Conservation (phyloP, 306 rosid genomes). For the Carpinus fangiana region DNA sequence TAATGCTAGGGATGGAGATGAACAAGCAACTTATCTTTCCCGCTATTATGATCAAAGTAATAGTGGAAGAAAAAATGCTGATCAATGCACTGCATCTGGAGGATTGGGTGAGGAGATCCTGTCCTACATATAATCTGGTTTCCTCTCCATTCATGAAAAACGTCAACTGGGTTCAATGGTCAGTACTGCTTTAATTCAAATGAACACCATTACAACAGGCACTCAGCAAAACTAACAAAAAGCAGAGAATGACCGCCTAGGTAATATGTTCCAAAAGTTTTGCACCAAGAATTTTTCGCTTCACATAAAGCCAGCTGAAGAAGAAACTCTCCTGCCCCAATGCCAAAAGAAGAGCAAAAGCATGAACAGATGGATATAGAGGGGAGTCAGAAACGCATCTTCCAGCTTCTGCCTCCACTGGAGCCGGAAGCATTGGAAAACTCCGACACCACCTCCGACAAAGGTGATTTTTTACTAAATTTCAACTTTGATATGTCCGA, state of each 20-base stretch:
- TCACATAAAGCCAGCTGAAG: background rate
- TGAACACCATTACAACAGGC: background rate
- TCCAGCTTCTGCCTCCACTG: too few species aligned
- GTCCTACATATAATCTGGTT: too few species aligned
- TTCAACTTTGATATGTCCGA: too few species aligned
- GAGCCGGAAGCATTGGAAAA: too few species aligned
- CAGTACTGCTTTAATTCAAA: background rate
- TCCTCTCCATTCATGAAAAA: too few species aligned
- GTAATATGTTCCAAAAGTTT: background rate
- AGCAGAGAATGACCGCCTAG: background rate
- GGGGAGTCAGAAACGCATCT: too few species aligned
- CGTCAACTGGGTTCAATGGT: too few species aligned
- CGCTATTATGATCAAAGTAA: background rate
- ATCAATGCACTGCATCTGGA: too few species aligned
- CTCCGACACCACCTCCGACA: too few species aligned
- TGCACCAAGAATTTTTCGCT: background rate
- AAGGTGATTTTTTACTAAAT: too few species aligned
- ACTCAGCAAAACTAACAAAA: background rate
- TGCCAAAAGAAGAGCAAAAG: background rate
- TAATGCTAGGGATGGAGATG: background rate
- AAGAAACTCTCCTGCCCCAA: background rate
- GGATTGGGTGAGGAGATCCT: too few species aligned
- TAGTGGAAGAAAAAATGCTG: too few species aligned
- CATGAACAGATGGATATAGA: background rate
- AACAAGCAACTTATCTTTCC: background rate